These are phyloP conservation scores for Grosmannia serpens DNA, from an alignment of 2,329 filamentous ascomycete genomes.

Conservation along the genomic window DNA sequence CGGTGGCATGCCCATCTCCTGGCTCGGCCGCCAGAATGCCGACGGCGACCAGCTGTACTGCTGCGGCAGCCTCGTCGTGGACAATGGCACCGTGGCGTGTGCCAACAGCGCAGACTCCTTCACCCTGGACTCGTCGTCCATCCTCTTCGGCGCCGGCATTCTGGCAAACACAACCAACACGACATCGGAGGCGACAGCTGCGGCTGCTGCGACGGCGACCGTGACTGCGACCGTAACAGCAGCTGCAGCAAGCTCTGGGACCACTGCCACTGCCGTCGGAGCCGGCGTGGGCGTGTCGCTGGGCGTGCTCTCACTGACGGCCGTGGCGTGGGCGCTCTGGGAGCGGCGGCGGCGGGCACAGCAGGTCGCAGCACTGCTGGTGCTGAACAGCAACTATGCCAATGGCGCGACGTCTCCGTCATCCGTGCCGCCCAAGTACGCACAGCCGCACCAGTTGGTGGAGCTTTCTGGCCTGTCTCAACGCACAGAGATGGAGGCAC, in stretches of 20 bases:
- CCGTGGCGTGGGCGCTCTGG: slow-evolving; percentile 8
- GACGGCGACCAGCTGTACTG: slow-evolving; percentile 5
- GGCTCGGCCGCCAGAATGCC: background rate
- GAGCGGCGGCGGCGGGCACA: slow-evolving; percentile 5
- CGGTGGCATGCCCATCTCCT: background rate
- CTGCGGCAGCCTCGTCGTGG: slow-evolving; percentile 2
- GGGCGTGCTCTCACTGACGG: slow-evolving; percentile 2
- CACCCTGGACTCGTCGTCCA: slow-evolving; percentile 1
- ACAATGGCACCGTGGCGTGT: slow-evolving; percentile 3
- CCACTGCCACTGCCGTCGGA: slow-evolving; percentile 5
- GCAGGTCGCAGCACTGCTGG: slow-evolving; percentile 1
- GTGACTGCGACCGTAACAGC: background rate
- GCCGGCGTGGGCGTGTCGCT: slow-evolving; percentile 9
- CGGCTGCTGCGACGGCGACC: background rate
- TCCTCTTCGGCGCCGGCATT: slow-evolving; percentile 5
- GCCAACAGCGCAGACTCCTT: slow-evolving; percentile 5
- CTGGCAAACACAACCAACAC: slow-evolving; percentile 6
- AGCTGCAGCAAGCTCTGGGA: background rate
- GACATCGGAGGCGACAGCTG: background rate
- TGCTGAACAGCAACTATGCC: background rate
- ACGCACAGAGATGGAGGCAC: background rate
- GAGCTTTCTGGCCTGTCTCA: background rate
- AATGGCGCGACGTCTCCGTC: too few species aligned
- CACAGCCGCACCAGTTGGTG: background rate
- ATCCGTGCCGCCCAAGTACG: background rate